Base-by-base conservation (phyloP, 1,284 basidiomycete species). In the Leccinum holopus region DNA sequence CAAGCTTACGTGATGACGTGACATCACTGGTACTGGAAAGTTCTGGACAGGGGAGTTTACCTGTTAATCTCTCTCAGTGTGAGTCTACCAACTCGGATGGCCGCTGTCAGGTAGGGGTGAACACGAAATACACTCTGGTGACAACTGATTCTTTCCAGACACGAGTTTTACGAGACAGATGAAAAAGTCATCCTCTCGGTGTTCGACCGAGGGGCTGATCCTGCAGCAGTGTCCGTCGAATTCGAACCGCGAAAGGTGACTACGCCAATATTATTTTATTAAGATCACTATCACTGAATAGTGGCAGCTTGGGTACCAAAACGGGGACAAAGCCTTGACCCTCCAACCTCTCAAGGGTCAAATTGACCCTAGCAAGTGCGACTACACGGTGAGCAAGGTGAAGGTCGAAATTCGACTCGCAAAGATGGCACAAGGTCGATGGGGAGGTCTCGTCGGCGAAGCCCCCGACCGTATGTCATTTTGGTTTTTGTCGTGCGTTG, bases 91-190 rank as follows among this genome's bases (percentile, higher is more conserved):
- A 55, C 39, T 55, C 10, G 62, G 58, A 82, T 81, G 82, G 63
- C 79, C 60, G 70, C 78, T 52, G 71, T 78, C 51, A 81, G 84
- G 84, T 83, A 72, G 18, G 66, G 53, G 44, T 18, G 25, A 14
- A 12, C 21, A 37, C n/a, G 14, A 51, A 37, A 1, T 14, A 5
- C 21, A 33, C 47, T 51, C 30, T 5, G 11, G 28, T 2, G 2
- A 32, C 21, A 44, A 5, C 60, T 53, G 12, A 59, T 41, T 44
- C 25, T 58, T 39, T 39, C 62, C 49, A 94, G 93, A 75, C 86
- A 95, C 78, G 92, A 94, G 75, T 95, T 91, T 76, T 95, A 95
- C 76, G 93, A 95, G 77, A 90, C 87, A 2, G 89, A 93, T 64
- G 86, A 91, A 60, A 82, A 78, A 65, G 73, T 95, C 62, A 92